These are phyloP conservation scores for Suillus lakei DNA, from an alignment of 768 basidiomycete genomes.

Conservation along the genomic window DNA sequence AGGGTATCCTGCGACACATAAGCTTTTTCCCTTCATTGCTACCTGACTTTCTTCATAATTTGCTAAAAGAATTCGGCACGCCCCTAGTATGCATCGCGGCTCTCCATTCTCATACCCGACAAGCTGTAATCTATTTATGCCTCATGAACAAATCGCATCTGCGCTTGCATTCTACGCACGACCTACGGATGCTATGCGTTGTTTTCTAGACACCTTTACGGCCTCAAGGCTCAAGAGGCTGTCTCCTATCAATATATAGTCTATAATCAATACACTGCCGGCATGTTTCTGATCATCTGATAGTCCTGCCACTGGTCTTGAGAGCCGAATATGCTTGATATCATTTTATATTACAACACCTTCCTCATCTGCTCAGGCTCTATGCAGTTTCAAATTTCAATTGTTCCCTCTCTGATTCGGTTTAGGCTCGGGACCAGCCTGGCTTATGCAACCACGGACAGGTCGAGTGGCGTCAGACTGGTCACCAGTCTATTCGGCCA, in stretches of 20 bases:
- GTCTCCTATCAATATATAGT: background rate
- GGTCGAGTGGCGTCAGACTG: too few relatives aligned
- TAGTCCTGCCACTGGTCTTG: background rate
- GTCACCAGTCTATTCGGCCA: background rate
- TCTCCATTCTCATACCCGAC: background rate
- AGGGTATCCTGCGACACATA: too few relatives aligned
- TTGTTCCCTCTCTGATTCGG: background rate
- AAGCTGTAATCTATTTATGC: background rate
- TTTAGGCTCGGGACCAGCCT: background rate
- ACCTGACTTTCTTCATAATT: background rate
- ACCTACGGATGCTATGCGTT: background rate
- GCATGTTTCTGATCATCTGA: background rate
- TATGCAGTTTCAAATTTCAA: background rate
- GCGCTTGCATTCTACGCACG: background rate
- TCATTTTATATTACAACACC: background rate
- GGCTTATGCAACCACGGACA: background rate
- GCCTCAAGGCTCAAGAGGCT: background rate
- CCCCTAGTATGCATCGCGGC: background rate
- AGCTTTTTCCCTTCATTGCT: background rate
- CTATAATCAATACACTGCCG: background rate
- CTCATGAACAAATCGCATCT: background rate
- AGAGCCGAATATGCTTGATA: background rate
- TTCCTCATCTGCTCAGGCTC: background rate
- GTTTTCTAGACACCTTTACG: background rate
- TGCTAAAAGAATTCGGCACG: background rate